Base-by-base conservation (phyloP, 257 asterid genomes). In the Lantana camara region DNA sequence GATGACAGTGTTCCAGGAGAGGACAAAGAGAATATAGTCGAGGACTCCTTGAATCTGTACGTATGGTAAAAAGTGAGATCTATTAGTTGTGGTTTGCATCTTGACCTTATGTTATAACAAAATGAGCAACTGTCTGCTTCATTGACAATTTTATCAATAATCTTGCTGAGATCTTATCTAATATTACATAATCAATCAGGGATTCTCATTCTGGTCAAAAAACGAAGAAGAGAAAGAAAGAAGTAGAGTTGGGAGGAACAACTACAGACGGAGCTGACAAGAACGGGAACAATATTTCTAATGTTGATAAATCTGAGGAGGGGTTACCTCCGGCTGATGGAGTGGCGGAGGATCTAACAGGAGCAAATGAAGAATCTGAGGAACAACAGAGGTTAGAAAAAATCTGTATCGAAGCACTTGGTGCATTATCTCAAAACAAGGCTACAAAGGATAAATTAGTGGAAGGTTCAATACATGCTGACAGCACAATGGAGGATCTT, bases 191-290 rank as follows among this genome's bases (percentile, higher is more conserved):
- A 54, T 69, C 52, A 16, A 58, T 44, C 89, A 83, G 87, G 85
- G 77, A 70, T 42, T 34, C 37, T 47, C 78, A 50, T 64, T n/a
- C 64, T 49, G 76, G 80, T 61, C 75, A 48, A 47, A 76, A 74
- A 49, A 67, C 52, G 23, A 89, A 87, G 82, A 87, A 75, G 85
- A 83, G 72, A 75, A 72, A 68, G 73, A 83, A 67, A 58, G 79
- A 77, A 63, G 62, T 57, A 46, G 68, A 75, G 44, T 30, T 56
- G 70, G 80, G 67, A 64, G 83, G 68, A 41, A 51, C 52, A 24
- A 53, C 38, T 49, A 38, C 7, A 27, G 73, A 71, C 62, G 75
- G 50, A 41, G 41, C 54, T 60, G 80, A 30, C 14, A 57, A 60
- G 52, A 52, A 57, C 38, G 8, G 46, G 56, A 59, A 37, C 12